Percentiles rank a stretch among this genome's conserved stretches.
These are phyloP conservation scores for Blastomyces parvus DNA, from an alignment of 2,329 filamentous ascomycete genomes.

Conservation along the genomic window DNA sequence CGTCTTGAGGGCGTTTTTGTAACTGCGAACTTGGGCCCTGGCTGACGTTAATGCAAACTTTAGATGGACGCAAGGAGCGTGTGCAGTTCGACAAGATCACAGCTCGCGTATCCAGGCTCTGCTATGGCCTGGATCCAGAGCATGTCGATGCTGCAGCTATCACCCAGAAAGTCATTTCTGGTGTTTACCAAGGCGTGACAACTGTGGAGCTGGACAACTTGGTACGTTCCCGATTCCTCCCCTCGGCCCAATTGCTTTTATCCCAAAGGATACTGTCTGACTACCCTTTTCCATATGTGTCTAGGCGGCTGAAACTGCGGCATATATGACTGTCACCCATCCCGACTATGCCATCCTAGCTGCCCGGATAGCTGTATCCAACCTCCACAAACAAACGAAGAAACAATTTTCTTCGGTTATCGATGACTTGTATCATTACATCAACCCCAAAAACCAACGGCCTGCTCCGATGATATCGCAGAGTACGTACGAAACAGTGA, in stretches of 20 bases:
- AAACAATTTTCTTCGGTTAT: constrained; percentile 98
- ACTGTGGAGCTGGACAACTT: constrained; percentile 94
- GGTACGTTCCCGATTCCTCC: constrained; percentile 47
- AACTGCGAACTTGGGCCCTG: constrained; percentile 14
- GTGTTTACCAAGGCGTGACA: constrained; percentile 96
- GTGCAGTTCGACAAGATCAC: constrained; percentile 99
- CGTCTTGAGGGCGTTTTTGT: constrained; percentile 10
- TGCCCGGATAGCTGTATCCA: constrained; percentile 95
- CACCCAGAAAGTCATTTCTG: constrained; percentile 98
- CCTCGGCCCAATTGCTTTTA: not conserved
- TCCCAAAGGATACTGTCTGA: constrained; percentile 6
- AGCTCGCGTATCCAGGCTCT: constrained; percentile 90
- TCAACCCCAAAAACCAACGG: constrained; percentile 84
- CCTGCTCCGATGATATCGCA: constrained; percentile 90
- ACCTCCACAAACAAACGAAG: constrained; percentile 99
- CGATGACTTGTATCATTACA: constrained; percentile 85
- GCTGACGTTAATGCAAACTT: constrained; percentile 17
- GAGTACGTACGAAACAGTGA: constrained; percentile 81
- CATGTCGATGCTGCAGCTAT: constrained; percentile 97
- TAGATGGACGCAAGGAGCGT: constrained; percentile 98
- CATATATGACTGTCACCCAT: constrained; percentile 99
- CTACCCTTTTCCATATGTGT: constrained; percentile 6
- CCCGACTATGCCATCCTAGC: constrained; percentile 98
- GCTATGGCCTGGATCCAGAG: constrained; percentile 90
- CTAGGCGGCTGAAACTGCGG: constrained; percentile 94